Percentiles rank a stretch among this genome's conserved stretches.
phyloP scores from a whole-genome alignment of 306 rosid genomes.

The Abrus precatorius region DNA sequence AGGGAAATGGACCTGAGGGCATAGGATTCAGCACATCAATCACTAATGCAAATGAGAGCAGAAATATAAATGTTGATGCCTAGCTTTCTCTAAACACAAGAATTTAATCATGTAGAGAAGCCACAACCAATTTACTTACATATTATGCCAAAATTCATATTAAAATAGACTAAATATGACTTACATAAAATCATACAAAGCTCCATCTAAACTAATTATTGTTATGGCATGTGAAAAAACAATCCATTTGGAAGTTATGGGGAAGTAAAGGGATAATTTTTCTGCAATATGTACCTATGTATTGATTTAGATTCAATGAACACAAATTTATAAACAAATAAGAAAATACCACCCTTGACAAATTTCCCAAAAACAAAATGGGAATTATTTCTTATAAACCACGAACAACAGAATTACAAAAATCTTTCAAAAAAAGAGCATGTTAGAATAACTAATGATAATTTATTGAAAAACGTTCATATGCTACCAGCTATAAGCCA shows the following conservation, averaged over 20 bases:
- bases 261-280: background rate
- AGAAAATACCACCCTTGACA: background rate
- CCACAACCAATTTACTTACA: background rate
- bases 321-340: too few species aligned
- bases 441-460: too few species aligned
- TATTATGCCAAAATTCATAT: too few species aligned
- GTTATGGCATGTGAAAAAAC: background rate
- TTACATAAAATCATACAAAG: background rate
- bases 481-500: too few species aligned
- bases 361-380: background rate
- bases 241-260: too few species aligned
- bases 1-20: background rate
- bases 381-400: background rate
- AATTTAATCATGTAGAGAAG: background rate
- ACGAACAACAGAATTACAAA: background rate
- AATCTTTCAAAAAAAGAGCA: background rate
- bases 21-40: background rate
- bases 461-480: too few species aligned
- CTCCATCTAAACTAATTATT: background rate
- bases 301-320: background rate
- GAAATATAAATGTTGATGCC: background rate
- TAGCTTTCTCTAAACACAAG: background rate
- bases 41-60: slow-evolving; percentile 1
- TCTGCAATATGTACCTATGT: background rate
- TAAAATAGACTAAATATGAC: too few species aligned